Percentiles rank a stretch among this genome's conserved stretches.
These are phyloP conservation scores for Kurtzmaniella quercitrusa DNA, from an alignment of 1,139 yeast species.

Conservation along the genomic window DNA sequence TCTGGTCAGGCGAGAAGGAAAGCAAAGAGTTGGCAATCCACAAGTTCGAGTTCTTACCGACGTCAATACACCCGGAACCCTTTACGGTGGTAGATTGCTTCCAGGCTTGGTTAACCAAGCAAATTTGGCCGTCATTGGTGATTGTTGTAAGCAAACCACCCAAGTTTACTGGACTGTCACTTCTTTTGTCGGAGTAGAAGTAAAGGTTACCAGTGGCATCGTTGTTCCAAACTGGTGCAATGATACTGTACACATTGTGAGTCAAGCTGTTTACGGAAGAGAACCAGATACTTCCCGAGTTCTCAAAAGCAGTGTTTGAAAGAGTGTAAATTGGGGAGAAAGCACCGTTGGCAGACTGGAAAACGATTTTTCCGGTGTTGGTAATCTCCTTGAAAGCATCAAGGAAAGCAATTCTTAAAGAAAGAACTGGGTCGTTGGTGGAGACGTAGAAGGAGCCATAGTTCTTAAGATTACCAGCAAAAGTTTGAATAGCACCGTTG, in stretches of 20 bases:
- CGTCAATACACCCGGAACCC: conserved; percentile 20
- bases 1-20: conserved; percentile 12
- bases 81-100: conserved; percentile 14
- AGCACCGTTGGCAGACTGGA: conserved; percentile 4
- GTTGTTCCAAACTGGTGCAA: conserved; percentile 16
- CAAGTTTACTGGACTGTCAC: conserved; percentile 13
- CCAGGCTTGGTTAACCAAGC: conserved; percentile 17
- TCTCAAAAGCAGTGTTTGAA: conserved; percentile 7
- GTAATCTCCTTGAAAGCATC: conserved; percentile 2
- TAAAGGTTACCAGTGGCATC: conserved; percentile 13
- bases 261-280: conserved; percentile 3
- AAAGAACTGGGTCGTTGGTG: conserved; percentile 6
- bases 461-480: conserved; percentile 19
- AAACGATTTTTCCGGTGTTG: conserved; percentile 5
- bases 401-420: conserved; percentile 4
- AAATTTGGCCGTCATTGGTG: conserved; percentile 18
- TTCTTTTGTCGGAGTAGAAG: conserved; percentile 12
- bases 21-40: conserved; percentile 13
- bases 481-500: conserved; percentile 21
- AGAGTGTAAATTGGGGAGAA: conserved; percentile 5
- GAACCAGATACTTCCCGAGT: conserved; percentile 11
- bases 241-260: conserved; percentile 13
- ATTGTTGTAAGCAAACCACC: conserved; percentile 12
- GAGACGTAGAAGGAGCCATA: conserved; percentile 23
- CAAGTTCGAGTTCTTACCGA: conserved; percentile 13